These are phyloP conservation scores for Nothophaeocryptopus gaeumannii DNA, from an alignment of 2,329 filamentous ascomycete species.

Conservation along the genomic window DNA sequence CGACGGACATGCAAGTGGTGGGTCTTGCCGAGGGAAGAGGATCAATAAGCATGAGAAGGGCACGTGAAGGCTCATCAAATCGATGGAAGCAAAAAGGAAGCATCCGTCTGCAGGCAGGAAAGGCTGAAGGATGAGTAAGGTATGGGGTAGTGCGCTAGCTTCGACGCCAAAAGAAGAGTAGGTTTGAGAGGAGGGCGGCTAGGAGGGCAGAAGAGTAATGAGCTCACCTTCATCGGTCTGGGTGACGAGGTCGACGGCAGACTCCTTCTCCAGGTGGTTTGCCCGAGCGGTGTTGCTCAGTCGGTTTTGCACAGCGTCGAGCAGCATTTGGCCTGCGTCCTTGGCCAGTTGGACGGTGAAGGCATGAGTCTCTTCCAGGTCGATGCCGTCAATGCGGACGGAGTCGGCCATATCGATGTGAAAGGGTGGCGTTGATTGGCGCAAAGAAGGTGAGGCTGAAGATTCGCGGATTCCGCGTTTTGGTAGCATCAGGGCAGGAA, in stretches of 20 bases:
- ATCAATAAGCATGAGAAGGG: background rate
- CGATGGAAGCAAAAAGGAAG: too few relatives aligned
- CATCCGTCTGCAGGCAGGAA: too few relatives aligned
- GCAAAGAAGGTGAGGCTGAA: background rate
- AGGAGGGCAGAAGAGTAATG: background rate
- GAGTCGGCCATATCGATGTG: conserved; percentile 1
- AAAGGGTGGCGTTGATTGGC: background rate
- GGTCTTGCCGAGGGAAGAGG: too few relatives aligned
- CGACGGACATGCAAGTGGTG: too few relatives aligned
- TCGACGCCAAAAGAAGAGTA: too few relatives aligned
- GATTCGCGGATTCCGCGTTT: too few relatives aligned
- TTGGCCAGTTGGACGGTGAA: conserved; percentile 71
- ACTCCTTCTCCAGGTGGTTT: conserved; percentile 64
- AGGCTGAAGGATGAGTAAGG: too few relatives aligned
- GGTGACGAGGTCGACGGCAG: conserved; percentile 73
- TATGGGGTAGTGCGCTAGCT: too few relatives aligned
- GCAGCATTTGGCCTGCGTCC: conserved; percentile 65
- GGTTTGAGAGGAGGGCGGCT: too few relatives aligned
- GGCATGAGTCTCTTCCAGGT: conserved; percentile 61
- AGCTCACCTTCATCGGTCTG: conserved; percentile 67
- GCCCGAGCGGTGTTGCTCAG: conserved; percentile 43
- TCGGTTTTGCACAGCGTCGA: conserved; percentile 60
- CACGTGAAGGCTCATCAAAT: background rate
- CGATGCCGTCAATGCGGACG: conserved; percentile 4
- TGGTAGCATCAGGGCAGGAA: too few relatives aligned